phyloP scores from a whole-genome alignment of 148 eudicot species.

The Linanthus parryae region DNA sequence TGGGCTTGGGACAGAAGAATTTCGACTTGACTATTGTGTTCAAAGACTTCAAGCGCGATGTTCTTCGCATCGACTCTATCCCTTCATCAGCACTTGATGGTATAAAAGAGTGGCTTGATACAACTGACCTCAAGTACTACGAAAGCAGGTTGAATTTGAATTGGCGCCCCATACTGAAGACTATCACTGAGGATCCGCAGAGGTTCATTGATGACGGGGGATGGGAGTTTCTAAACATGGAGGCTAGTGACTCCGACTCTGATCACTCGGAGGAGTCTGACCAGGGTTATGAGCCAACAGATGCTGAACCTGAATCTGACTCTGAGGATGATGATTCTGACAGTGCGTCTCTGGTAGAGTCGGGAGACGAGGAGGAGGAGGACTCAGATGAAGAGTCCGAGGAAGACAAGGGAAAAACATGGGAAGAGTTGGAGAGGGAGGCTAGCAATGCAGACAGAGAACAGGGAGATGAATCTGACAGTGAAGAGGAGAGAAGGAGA shows the following conservation, averaged over 20 bases:
- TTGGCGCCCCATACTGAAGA: slow-evolving; percentile 82
- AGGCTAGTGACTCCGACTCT: slow-evolving; percentile 78
- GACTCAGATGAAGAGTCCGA: slow-evolving; percentile 60
- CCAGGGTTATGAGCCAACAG: slow-evolving; percentile 83
- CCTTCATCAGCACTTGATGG: slow-evolving; percentile 79
- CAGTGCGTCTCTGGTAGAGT: slow-evolving; percentile 82
- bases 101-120: slow-evolving; percentile 92
- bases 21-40: slow-evolving; percentile 88
- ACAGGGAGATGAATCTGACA: slow-evolving; percentile 80
- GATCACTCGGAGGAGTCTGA: slow-evolving; percentile 73
- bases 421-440: slow-evolving; percentile 98
- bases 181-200: slow-evolving; percentile 78
- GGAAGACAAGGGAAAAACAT: slow-evolving; percentile 82
- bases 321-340: slow-evolving; percentile 80
- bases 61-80: slow-evolving; percentile 82
- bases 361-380: slow-evolving; percentile 83
- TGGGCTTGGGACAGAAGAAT: slow-evolving; percentile 93
- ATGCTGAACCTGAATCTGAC: slow-evolving; percentile 61
- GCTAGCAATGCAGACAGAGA: slow-evolving; percentile 88
- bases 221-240: slow-evolving; percentile 93
- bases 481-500: slow-evolving; percentile 83
- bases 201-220: slow-evolving; percentile 81
- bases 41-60: slow-evolving; percentile 89
- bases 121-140: slow-evolving; percentile 85
- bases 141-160: slow-evolving; percentile 91